A percentile compares a stretch with the other conserved stretches of the same genome.
phyloP scores from a whole-genome alignment of 495 filamentous ascomycete species.

The Amphirosellinia nigrospora region DNA sequence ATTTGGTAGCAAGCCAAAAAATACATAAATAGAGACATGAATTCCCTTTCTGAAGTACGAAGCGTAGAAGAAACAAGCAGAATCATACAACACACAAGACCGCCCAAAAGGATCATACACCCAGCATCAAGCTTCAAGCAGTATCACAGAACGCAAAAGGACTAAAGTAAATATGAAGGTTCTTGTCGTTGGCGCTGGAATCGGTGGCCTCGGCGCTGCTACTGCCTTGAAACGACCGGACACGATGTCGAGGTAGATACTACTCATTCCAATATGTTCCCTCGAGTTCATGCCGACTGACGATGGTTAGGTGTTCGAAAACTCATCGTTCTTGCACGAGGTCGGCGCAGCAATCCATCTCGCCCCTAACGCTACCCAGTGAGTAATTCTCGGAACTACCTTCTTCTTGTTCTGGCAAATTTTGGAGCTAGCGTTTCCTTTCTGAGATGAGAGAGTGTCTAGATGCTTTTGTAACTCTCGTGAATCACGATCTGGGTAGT shows the following conservation, averaged over 20 bases:
- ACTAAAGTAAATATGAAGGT: conserved; percentile 41
- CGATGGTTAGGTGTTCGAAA: conserved; percentile 52
- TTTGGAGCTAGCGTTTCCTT: too few relatives aligned
- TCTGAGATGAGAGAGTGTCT: too few relatives aligned
- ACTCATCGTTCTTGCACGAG: conserved; percentile 55
- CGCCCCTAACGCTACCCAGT: conserved; percentile 49
- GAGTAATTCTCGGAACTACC: conserved; percentile 10
- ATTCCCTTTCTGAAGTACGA: not conserved
- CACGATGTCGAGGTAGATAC: conserved; percentile 46
- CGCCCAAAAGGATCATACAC: too few relatives aligned
- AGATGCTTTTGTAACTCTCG: too few relatives aligned
- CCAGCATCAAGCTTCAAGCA: too few relatives aligned
- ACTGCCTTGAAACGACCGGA: conserved; percentile 55
- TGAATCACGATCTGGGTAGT: too few relatives aligned
- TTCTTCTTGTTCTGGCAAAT: too few relatives aligned
- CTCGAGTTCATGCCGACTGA: not conserved
- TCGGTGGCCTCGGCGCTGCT: conserved; percentile 59
- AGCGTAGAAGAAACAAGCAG: not conserved
- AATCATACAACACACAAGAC: too few relatives aligned
- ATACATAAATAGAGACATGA: not conserved
- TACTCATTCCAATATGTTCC: not conserved
- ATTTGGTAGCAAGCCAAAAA: not conserved
- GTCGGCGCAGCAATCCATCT: conserved; percentile 62
- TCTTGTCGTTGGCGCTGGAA: conserved; percentile 58
- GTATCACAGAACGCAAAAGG: not conserved